Evolutionary conservation across 768 basidiomycete species (phyloP).

Genomic region (Crucibulum laeve): DNA sequence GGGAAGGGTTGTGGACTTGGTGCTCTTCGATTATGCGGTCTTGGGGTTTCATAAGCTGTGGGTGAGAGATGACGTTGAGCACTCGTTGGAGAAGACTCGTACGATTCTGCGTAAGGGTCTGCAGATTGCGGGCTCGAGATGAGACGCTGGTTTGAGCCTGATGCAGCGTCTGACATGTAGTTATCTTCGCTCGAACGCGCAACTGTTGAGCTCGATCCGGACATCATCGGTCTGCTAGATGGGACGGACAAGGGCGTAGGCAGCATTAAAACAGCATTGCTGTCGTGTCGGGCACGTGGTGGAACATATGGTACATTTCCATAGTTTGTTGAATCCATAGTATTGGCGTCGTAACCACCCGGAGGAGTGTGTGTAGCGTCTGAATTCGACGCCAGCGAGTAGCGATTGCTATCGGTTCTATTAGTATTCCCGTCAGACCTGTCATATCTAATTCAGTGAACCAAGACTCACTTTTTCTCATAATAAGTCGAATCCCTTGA

Average conservation of each 20-base stretch:
- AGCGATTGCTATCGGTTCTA: slow-evolving; percentile 46
- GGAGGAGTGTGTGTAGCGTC: slow-evolving; percentile 63
- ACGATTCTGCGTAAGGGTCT: slow-evolving; percentile 34
- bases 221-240: slow-evolving; percentile 47
- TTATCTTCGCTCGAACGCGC: slow-evolving; percentile 48
- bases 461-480: slow-evolving; percentile 65
- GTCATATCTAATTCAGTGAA: neutral
- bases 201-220: slow-evolving; percentile 45
- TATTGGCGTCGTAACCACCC: slow-evolving; percentile 51
- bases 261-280: slow-evolving; percentile 66
- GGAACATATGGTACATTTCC: slow-evolving; percentile 22
- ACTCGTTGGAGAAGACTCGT: slow-evolving; percentile 26
- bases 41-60: slow-evolving; percentile 20
- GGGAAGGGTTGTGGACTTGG: slow-evolving; percentile 25
- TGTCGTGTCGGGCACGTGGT: slow-evolving; percentile 63
- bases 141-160: slow-evolving; percentile 37
- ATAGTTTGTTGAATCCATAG: slow-evolving; percentile 52
- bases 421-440: slow-evolving; percentile 1
- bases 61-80: slow-evolving; percentile 26
- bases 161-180: slow-evolving; percentile 35
- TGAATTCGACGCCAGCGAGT: slow-evolving; percentile 75
- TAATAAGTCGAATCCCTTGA: slow-evolving; percentile 76
- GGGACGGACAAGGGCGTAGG: slow-evolving; percentile 70
- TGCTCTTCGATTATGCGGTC: slow-evolving; percentile 15
- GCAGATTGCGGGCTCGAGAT: slow-evolving; percentile 35